Evolutionary conservation across 495 filamentous ascomycete genomes (phyloP).

Genomic region (Penicillium paradoxum): DNA sequence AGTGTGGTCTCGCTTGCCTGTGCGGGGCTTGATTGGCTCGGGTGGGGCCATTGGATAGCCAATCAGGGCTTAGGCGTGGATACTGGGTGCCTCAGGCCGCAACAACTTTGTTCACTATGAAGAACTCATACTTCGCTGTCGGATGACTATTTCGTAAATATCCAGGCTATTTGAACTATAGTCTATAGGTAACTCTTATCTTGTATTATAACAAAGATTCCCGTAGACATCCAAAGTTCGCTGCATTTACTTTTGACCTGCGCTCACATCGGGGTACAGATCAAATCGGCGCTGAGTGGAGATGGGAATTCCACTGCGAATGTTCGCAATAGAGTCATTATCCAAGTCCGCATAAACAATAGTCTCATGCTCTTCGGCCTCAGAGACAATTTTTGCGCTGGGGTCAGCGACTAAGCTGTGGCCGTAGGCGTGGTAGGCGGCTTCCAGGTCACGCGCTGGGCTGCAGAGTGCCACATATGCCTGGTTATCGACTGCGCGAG

Average conservation of each 20-base stretch:
- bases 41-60: not conserved
- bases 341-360: slow-evolving; percentile 73
- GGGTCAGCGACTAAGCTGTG: slow-evolving; percentile 87
- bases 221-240: not conserved
- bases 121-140: not conserved
- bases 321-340: slow-evolving; percentile 65
- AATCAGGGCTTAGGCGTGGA: not conserved
- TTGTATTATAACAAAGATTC: not conserved
- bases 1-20: slow-evolving; percentile 45
- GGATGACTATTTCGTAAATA: not conserved
- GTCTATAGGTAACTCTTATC: not conserved
- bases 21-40: slow-evolving; percentile 24
- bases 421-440: slow-evolving; percentile 84
- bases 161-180: not conserved
- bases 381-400: slow-evolving; percentile 71
- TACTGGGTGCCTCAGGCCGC: not conserved
- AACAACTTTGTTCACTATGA: not conserved
- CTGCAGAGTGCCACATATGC: slow-evolving; percentile 89
- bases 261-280: slow-evolving; percentile 87
- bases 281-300: slow-evolving; percentile 85
- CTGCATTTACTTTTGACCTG: slow-evolving; percentile 15
- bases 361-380: slow-evolving; percentile 70
- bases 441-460: slow-evolving; percentile 74
- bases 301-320: slow-evolving; percentile 80
- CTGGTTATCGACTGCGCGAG: slow-evolving; percentile 91